Conservation (phyloP, 2,329 filamentous ascomycete genomes). For the Fusarium sambucinum region DNA sequence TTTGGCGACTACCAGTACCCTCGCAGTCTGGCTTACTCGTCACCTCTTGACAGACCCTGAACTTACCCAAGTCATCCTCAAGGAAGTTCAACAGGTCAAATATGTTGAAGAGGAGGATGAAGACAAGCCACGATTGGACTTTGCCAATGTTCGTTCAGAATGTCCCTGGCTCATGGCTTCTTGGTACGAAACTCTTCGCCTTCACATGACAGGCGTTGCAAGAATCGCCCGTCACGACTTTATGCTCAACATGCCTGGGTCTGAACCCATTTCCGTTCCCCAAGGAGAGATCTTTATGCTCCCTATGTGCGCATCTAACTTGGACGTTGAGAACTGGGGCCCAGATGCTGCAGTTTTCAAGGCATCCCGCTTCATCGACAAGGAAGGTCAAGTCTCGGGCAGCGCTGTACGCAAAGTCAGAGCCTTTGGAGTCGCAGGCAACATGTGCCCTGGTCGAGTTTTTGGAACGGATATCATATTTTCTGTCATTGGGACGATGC, state of each 20-base stretch:
- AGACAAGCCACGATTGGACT: conserved; percentile 34
- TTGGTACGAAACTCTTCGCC: conserved; percentile 51
- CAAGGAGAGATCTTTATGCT: conserved; percentile 51
- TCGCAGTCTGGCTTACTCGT: conserved; percentile 50
- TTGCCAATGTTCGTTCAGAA: conserved; percentile 41
- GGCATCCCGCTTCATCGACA: conserved; percentile 48
- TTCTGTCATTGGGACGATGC: conserved; percentile 44
- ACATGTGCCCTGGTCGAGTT: conserved; percentile 49
- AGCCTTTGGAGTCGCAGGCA: conserved; percentile 51
- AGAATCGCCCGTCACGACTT: conserved; percentile 49
- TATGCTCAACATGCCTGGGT: conserved; percentile 36
- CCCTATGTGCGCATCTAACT: conserved; percentile 51
- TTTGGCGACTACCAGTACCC: conserved; percentile 49
- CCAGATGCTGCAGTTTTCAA: conserved; percentile 45
- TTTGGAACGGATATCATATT: conserved; percentile 50
- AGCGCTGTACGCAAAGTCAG: conserved; percentile 45
- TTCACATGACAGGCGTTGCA: conserved; percentile 51
- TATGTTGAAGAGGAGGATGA: conserved; percentile 30
- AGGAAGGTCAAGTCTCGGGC: conserved; percentile 39
- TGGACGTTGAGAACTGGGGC: conserved; percentile 48
- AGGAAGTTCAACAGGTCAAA: conserved; percentile 41
- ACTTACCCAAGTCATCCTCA: conserved; percentile 39
- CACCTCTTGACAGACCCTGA: conserved; percentile 43
- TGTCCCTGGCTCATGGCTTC: conserved; percentile 51
- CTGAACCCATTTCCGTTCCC: conserved; percentile 38